These are phyloP conservation scores for Boehmeria nivea DNA, from an alignment of 306 rosid species.

Conservation along the genomic window DNA sequence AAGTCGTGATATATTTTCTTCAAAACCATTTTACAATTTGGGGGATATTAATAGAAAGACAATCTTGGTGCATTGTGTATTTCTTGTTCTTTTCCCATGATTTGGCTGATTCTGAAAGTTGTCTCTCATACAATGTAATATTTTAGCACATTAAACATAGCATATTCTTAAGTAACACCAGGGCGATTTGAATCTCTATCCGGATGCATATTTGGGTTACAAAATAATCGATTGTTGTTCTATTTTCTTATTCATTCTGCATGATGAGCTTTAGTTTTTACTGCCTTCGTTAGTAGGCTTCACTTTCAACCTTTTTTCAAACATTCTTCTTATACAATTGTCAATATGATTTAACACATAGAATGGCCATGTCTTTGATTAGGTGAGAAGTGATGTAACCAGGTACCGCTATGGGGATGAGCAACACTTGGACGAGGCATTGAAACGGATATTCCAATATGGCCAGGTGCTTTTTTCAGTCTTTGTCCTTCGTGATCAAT, in stretches of 20 bases:
- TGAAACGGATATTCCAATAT: constrained; percentile 88
- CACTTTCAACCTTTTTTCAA: background rate
- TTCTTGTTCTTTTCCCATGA: too few relatives aligned
- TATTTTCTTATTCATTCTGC: background rate
- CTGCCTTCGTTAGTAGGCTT: background rate
- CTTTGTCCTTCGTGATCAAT: background rate
- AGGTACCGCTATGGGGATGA: constrained; percentile 96
- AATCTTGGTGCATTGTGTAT: too few relatives aligned
- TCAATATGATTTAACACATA: constrained; percentile 6
- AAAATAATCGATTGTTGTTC: too few relatives aligned
- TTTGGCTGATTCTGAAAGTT: too few relatives aligned
- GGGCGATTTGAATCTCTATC: too few relatives aligned
- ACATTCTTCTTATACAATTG: background rate
- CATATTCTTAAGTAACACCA: too few relatives aligned
- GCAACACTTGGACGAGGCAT: constrained; percentile 94
- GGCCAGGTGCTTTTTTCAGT: constrained; percentile 80
- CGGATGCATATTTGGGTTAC: too few relatives aligned
- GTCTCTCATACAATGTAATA: too few relatives aligned
- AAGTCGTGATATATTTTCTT: too few relatives aligned
- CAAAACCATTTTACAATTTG: too few relatives aligned
- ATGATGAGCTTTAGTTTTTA: background rate
- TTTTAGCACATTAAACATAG: too few relatives aligned
- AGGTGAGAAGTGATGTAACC: constrained; percentile 87
- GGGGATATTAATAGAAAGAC: too few relatives aligned
- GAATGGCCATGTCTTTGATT: constrained; percentile 11